Percentiles rank a stretch among this genome's conserved stretches.
Evolutionary conservation across 768 basidiomycete species (phyloP).

Genomic region (Agaricus sinodeliciosus): DNA sequence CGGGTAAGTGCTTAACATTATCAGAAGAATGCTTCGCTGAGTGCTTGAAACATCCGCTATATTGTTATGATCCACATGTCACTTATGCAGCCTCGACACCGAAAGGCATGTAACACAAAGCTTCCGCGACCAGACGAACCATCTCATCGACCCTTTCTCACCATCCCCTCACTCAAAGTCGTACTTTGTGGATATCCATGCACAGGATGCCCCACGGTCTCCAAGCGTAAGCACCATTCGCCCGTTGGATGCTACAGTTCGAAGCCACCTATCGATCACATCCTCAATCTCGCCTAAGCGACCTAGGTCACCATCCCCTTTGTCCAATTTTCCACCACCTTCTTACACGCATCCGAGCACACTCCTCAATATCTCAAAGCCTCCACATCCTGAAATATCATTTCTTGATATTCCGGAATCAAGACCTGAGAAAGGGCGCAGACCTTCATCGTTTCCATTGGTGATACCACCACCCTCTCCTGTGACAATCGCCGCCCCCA

Average conservation of each 20-base stretch:
- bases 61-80: too few species aligned
- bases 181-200: too few species aligned
- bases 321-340: conserved; percentile 16
- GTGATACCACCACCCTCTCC: conserved; percentile 14
- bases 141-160: too few species aligned
- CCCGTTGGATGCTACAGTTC: neutral
- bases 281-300: conserved; percentile 10
- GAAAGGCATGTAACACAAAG: too few species aligned
- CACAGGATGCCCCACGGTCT: too few species aligned
- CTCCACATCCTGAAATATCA: conserved; percentile 12
- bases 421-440: conserved; percentile 15
- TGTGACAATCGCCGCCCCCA: neutral
- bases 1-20: too few species aligned
- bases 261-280: neutral
- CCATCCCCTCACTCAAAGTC: too few species aligned
- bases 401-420: neutral
- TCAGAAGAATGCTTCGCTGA: too few species aligned
- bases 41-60: too few species aligned
- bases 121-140: too few species aligned
- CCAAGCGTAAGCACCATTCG: neutral
- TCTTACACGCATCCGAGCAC: neutral
- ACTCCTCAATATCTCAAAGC: neutral
- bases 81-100: too few species aligned
- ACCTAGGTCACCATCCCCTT: conserved; percentile 15
- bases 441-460: conserved; percentile 22